Percentiles rank a stretch among this genome's conserved stretches.
These are phyloP conservation scores for Pichia sp. DNA, from an alignment of 1,139 yeast genomes.

Conservation along the genomic window DNA sequence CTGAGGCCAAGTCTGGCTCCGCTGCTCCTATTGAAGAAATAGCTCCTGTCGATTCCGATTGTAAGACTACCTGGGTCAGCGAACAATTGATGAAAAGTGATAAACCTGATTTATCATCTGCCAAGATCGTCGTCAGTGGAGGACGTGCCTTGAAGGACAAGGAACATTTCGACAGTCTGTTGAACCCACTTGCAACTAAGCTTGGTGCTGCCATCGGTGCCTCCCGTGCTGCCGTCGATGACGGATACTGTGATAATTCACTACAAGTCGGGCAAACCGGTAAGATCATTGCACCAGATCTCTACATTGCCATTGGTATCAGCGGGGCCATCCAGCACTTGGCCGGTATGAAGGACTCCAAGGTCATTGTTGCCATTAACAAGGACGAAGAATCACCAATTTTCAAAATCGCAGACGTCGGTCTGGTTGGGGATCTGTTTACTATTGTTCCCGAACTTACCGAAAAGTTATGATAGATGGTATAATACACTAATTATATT, in stretches of 20 bases:
- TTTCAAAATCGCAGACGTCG: conserved; percentile 85
- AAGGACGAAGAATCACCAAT: conserved; percentile 94
- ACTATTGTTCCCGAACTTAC: conserved; percentile 86
- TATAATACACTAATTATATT: too few relatives aligned
- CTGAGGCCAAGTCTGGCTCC: conserved; percentile 38
- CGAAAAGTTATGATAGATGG: conserved; percentile 46
- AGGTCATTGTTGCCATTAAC: conserved; percentile 89
- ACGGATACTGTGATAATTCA: conserved; percentile 95
- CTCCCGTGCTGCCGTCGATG: conserved; percentile 95
- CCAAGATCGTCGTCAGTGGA: conserved; percentile 78
- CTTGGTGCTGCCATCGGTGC: conserved; percentile 95
- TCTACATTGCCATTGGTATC: conserved; percentile 88
- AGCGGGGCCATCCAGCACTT: conserved; percentile 97
- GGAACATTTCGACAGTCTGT: conserved; percentile 72
- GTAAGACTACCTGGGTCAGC: conserved; percentile 55
- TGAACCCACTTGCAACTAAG: conserved; percentile 81
- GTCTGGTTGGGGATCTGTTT: conserved; percentile 84
- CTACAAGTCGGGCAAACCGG: conserved; percentile 98
- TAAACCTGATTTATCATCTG: conserved; percentile 88
- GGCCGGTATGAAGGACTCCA: conserved; percentile 98
- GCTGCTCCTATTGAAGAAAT: conserved; percentile 49
- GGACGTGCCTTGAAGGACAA: conserved; percentile 92
- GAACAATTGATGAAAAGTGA: conserved; percentile 73
- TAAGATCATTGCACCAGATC: conserved; percentile 93
- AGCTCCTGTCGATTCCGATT: conserved; percentile 34